Evolutionary conservation across 1,139 yeast species (phyloP), one percentile per base, ranked within the genome.

Genomic region (Blastobotrys indianensis): DNA sequence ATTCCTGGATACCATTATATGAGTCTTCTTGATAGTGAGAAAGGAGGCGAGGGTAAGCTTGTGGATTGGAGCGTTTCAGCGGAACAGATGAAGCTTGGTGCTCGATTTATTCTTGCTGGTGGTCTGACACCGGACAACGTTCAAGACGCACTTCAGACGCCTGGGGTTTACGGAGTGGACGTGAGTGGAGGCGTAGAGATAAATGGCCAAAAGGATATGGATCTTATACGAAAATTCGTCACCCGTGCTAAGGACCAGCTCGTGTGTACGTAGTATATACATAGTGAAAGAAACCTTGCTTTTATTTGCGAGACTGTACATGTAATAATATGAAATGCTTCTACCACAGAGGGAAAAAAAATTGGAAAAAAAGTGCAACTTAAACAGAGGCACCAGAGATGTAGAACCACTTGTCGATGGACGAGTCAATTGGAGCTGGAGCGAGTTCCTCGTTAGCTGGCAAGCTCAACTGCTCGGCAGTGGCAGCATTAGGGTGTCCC

Each of bases 331-430:
- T 11, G 8, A 29, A 29, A 8, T 29, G 11, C 8, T 11, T 11
- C 10, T 11, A 8, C 10, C 31, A 29, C 31, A 29, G 10, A 8
- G 31, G n/a, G 25, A 4, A 4, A 20, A 20, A 20, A 20, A 20
- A 20, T 7, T 4, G 25, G 7, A 20, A 20, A 4, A 9, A 12
- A 5, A 11, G 8, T 31, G 15, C 20, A 31, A n/a, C 36, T 65
- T 70, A 79, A 60, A 80, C 80, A 53, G 80, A 72, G 50, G 74
- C 84, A 71, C 97, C 97, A 55, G 97, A 86, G 68, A 92, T 92
- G 80, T 81, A 92, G 79, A 92, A 92, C 98, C 98, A 92, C 76
- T 92, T 92, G 79, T 92, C 97, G 66, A 92, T 74, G 48, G 97
- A 87, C 71, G 86, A 81, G 75, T 92, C 98, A 68, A 92, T 86